These are phyloP conservation scores for Calonectria montana DNA, from an alignment of 2,329 filamentous ascomycete genomes.

Conservation along the genomic window DNA sequence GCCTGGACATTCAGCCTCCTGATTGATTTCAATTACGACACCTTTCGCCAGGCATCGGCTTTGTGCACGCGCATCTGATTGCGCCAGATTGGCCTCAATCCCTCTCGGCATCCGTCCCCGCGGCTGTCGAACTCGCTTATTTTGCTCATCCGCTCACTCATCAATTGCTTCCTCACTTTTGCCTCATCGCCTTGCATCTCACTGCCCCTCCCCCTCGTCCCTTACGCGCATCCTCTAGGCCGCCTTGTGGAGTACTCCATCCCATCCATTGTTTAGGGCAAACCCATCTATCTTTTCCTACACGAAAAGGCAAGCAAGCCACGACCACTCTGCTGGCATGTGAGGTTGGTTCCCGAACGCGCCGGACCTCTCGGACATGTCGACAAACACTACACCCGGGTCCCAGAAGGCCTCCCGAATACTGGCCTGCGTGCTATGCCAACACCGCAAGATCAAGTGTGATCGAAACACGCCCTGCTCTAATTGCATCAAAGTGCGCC, in stretches of 20 bases:
- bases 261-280: not conserved
- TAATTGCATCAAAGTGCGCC: conserved; percentile 68
- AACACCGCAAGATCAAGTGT: conserved; percentile 73
- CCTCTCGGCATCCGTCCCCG: not conserved
- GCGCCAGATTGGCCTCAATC: conserved; percentile 19
- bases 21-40: conserved; percentile 19
- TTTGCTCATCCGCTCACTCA: conserved; percentile 9
- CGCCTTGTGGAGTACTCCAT: conserved; percentile 18
- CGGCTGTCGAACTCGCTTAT: not conserved
- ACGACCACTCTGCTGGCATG: conserved; percentile 41
- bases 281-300: not conserved
- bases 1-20: not conserved
- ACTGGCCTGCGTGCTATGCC: conserved; percentile 67
- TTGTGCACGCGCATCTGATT: conserved; percentile 1
- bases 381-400: conserved; percentile 41
- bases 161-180: not conserved
- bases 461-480: conserved; percentile 69
- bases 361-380: conserved; percentile 45
- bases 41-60: conserved; percentile 15
- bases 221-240: conserved; percentile 6
- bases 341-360: conserved; percentile 34
- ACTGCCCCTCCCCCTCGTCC: conserved; percentile 22
- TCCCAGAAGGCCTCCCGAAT: conserved; percentile 57
- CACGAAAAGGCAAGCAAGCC: not conserved
- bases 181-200: conserved; percentile 8